A percentile compares a stretch with the other conserved stretches of the same genome.
Evolutionary conservation across 345 rosid genomes (phyloP).

Genomic region (Xanthoceras sorbifolium): DNA sequence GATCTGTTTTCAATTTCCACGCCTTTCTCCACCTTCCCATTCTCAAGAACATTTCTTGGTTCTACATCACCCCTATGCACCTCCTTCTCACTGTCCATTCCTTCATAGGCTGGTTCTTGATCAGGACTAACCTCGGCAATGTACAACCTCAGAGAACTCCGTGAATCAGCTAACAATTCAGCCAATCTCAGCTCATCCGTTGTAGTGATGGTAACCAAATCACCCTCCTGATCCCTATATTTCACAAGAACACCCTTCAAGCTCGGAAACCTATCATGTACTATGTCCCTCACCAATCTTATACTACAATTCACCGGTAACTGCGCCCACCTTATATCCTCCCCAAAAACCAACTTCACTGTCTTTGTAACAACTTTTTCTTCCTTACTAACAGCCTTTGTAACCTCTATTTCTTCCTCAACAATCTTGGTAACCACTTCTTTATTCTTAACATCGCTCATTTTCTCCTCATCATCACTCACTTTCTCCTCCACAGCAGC

Average conservation of each 20-base stretch:
- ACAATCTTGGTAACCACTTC: constrained; percentile 52
- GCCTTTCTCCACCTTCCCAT: constrained; percentile 46
- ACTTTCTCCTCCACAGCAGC: constrained; percentile 47
- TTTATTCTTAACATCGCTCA: constrained; percentile 47
- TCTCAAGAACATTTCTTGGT: constrained; percentile 37
- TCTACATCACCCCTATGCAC: constrained; percentile 32
- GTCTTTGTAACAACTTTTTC: constrained; percentile 62
- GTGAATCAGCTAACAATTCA: constrained; percentile 51
- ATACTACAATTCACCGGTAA: constrained; percentile 66
- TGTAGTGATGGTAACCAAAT: constrained; percentile 84
- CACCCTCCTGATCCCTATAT: constrained; percentile 88
- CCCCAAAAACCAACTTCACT: constrained; percentile 84
- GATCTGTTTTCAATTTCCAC: constrained; percentile 42
- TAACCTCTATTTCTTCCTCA: constrained; percentile 47
- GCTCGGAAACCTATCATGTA: constrained; percentile 77
- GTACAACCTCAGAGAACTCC: constrained; percentile 71
- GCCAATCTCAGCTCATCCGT: constrained; percentile 80
- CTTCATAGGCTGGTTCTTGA: constrained; percentile 89
- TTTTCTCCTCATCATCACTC: constrained; percentile 1
- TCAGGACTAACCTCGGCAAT: constrained; percentile 70
- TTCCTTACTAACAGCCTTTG: constrained; percentile 43
- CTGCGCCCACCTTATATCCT: constrained; percentile 94
- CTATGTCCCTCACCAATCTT: constrained; percentile 71
- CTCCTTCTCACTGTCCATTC: constrained; percentile 37
- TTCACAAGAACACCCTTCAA: constrained; percentile 78